Evolutionary conservation across 805 yeast genomes (phyloP).

Genomic region (Blastobotrys terrestris): DNA sequence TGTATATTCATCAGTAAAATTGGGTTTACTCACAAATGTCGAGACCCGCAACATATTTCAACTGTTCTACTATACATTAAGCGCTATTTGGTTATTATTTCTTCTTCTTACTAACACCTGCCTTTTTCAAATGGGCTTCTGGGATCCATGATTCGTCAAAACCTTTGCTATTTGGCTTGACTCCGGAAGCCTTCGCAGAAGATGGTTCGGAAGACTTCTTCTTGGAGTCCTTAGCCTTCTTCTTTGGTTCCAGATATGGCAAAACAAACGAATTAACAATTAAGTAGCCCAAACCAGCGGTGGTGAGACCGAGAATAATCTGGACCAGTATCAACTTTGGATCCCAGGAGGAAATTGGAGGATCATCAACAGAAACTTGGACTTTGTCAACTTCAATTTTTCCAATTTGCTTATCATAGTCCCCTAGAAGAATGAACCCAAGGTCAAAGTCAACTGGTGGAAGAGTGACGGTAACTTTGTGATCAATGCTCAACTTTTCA

Average conservation of each 20-base stretch:
- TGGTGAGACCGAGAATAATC: constrained; percentile 42
- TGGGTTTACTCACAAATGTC: no score
- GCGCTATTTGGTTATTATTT: neutral
- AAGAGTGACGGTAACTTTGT: constrained; percentile 54
- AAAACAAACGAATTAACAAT: constrained; percentile 9
- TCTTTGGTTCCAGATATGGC: constrained; percentile 16
- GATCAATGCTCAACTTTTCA: constrained; percentile 45
- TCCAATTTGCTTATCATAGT: constrained; percentile 18
- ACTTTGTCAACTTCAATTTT: constrained; percentile 11
- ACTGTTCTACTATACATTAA: neutral
- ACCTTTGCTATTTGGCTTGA: constrained; percentile 24
- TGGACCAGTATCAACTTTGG: constrained; percentile 67
- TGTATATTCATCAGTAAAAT: no score
- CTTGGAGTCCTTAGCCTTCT: constrained; percentile 5
- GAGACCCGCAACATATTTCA: no score
- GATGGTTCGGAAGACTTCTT: constrained; percentile 13
- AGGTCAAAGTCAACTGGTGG: constrained; percentile 51
- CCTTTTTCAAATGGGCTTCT: constrained; percentile 33
- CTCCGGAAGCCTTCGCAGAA: constrained; percentile 14
- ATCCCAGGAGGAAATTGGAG: constrained; percentile 60
- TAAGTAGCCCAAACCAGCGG: constrained; percentile 46
- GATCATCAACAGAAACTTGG: constrained; percentile 50
- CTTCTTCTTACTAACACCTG: neutral
- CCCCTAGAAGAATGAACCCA: constrained; percentile 17
- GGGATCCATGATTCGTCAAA: constrained; percentile 42